Evolutionary conservation across 2,329 filamentous ascomycete species (phyloP).

Genomic region (Aaosphaeria pasadenensis): DNA sequence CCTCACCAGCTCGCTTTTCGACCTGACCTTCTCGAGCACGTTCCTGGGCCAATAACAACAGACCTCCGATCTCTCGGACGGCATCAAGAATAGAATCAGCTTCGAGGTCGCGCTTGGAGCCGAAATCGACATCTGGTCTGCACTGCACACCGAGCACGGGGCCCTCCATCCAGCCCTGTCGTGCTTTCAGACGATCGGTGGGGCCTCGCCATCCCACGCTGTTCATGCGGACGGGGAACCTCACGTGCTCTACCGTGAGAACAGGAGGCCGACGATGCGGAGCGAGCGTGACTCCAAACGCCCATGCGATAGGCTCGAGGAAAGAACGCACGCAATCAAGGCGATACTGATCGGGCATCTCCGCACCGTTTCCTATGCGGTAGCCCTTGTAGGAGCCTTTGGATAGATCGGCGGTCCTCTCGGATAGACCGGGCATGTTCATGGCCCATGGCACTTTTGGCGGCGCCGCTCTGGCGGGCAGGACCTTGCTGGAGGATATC

Average conservation of each 20-base stretch:
- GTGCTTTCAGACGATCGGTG: constrained; percentile 50
- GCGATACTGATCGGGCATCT: constrained; percentile 59
- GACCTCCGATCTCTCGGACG: constrained; percentile 55
- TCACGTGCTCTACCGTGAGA: constrained; percentile 48
- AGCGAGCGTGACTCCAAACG: constrained; percentile 54
- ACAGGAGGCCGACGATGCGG: constrained; percentile 46
- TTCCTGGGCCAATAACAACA: constrained; percentile 60
- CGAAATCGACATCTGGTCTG: constrained; percentile 54
- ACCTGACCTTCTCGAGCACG: constrained; percentile 53
- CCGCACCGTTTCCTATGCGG: constrained; percentile 54
- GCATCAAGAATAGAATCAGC: constrained; percentile 47
- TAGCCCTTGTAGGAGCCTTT: constrained; percentile 54
- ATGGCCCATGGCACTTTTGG: constrained; percentile 23
- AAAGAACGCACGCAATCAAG: constrained; percentile 55
- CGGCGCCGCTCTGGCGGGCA: constrained; percentile 26
- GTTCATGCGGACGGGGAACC: constrained; percentile 57
- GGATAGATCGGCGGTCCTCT: constrained; percentile 22
- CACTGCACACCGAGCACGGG: constrained; percentile 57
- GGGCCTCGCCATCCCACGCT: constrained; percentile 54
- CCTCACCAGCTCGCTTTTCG: constrained; percentile 52
- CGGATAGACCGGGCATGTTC: constrained; percentile 15
- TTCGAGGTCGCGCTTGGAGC: constrained; percentile 25
- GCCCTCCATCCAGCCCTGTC: constrained; percentile 56
- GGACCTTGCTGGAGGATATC: constrained; percentile 17
- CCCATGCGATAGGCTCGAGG: constrained; percentile 57